A percentile compares a stretch with the other conserved stretches of the same genome.
phyloP scores from a whole-genome alignment of 345 rosid species.

The Eucalyptus tenuipes region DNA sequence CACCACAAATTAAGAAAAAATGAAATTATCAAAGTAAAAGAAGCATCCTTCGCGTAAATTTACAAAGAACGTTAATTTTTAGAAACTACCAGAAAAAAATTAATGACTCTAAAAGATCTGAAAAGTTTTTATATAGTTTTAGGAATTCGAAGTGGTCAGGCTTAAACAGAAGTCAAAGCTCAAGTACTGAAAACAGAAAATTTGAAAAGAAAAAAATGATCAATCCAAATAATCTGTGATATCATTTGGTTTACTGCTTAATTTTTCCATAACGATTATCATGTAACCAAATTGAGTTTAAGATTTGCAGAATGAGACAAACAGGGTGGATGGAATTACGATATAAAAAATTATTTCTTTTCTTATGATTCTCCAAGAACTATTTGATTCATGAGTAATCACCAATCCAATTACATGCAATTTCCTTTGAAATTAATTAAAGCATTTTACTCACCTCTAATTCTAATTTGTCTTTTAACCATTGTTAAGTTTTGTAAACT shows the following conservation, averaged over 20 bases:
- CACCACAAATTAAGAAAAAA: background rate
- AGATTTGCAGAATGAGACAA: background rate
- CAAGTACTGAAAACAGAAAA: background rate
- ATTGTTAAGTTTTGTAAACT: fast-evolving
- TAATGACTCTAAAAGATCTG: background rate
- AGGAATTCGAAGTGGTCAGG: background rate
- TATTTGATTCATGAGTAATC: background rate
- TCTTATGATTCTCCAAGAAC: background rate
- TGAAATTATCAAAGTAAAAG: background rate
- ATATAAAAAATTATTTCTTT: background rate
- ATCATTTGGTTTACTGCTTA: background rate
- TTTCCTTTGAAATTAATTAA: background rate
- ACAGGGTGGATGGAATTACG: background rate
- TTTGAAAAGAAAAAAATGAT: fast-evolving
- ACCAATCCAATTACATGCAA: background rate
- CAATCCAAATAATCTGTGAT: background rate
- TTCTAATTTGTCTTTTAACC: background rate
- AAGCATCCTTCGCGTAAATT: background rate
- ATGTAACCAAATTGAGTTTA: background rate
- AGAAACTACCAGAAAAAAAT: background rate
- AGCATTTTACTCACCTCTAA: background rate
- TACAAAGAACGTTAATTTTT: background rate
- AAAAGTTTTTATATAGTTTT: background rate
- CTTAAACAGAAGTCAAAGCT: background rate
- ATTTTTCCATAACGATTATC: background rate